Base-by-base conservation (phyloP, 129 eudicot species). In the Calendula officinalis region DNA sequence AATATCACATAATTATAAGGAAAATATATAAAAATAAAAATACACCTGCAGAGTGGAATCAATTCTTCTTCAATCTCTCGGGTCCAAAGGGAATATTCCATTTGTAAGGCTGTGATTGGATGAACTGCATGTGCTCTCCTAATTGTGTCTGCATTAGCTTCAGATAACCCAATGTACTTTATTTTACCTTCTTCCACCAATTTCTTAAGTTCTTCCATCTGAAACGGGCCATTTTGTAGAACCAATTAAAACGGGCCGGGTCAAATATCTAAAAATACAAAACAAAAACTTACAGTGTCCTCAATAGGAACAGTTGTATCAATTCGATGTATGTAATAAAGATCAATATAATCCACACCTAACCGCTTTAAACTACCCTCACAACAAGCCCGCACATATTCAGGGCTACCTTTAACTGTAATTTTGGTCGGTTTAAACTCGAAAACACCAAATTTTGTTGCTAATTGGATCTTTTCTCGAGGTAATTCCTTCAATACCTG, bases 11-110 rank as follows among this genome's bases (percentile, higher is more conserved):
- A 46, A 63, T 9, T 8, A 9, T 15, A 27, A n/a, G 41, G 2
- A 55, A 22, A 62, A 35, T 16, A 63, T 14, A 35, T 68, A 8
- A 54, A 38, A 39, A 38, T n/a, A 50, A 51, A 60, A 60, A 36
- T 67, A 33, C 56, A 87, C 95, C 86, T 67, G 75, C 95, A 84
- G 45, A 81, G 68, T 59, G 95, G 89, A 56, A 84, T 70, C 42
- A 87, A 56, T 62, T 84, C 85, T 9, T 87, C 91, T 74, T 87
- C 88, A 41, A 81, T 87, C 11, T 87, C 95, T 37, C 91, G 81
- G 15, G 88, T 81, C 91, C 95, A 87, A 43, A 87, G 60, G 36
- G 95, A 81, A 74, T 82, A 87, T 80, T 87, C 91, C 88, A 87
- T 84, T 57, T 87, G 84, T 53, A 87, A 54, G 50, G 91, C 83